These are phyloP conservation scores for Claviceps paspali DNA, from an alignment of 2,329 filamentous ascomycete genomes.

Conservation along the genomic window DNA sequence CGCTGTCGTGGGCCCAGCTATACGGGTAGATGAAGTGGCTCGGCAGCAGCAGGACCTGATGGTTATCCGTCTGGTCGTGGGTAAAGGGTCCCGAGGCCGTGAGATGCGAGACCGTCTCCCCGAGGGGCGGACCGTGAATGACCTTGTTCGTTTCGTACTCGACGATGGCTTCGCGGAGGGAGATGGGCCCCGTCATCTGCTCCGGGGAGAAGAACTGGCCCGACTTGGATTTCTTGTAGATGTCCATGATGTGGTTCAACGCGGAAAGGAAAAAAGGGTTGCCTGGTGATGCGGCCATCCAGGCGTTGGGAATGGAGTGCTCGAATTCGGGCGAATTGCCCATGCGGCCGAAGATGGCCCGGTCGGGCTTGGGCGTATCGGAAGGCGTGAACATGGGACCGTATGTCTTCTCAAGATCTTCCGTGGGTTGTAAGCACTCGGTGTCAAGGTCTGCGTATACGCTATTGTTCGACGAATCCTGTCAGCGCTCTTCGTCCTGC, in stretches of 20 bases:
- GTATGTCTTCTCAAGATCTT: constrained; percentile 1
- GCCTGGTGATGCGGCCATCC: constrained; percentile 20
- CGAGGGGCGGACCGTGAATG: neutral
- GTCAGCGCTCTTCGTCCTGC: neutral
- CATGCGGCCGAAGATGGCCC: constrained; percentile 18
- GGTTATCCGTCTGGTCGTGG: constrained; percentile 1
- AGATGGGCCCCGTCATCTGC: neutral
- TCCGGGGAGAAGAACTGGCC: too few species aligned
- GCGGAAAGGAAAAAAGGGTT: constrained; percentile 18
- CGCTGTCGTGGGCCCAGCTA: constrained; percentile 10
- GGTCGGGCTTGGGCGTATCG: neutral
- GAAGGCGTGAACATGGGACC: neutral
- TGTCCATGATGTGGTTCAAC: constrained; percentile 6
- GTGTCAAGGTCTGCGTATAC: constrained; percentile 17
- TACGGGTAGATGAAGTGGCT: constrained; percentile 13
- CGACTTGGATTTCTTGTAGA: too few species aligned
- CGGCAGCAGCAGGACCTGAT: constrained; percentile 11
- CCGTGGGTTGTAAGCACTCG: constrained; percentile 4
- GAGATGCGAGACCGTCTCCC: neutral
- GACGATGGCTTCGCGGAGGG: neutral
- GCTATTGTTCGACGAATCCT: too few species aligned
- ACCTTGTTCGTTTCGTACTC: neutral
- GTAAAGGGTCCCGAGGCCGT: neutral
- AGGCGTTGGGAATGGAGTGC: constrained; percentile 22
- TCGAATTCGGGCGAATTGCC: constrained; percentile 13